Base-by-base conservation (phyloP, 1,139 yeast genomes). In the Torulaspora pretoriensis region DNA sequence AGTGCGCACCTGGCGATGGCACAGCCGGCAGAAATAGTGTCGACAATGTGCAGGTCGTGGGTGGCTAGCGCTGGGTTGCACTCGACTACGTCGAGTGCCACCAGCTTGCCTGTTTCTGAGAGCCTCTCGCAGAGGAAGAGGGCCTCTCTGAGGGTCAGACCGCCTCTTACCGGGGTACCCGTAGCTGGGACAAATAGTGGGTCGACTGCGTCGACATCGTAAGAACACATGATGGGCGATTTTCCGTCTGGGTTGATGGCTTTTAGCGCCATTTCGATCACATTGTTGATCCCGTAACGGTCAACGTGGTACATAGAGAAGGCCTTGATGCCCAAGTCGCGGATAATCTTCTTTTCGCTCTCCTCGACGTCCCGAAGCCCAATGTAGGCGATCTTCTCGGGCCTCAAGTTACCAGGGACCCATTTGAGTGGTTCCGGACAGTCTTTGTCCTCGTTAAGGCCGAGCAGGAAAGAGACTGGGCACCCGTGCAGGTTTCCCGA, bases 111-210 rank as follows among this genome's bases (percentile, higher is more conserved):
- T 31, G 95, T 79, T 60, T 81, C 88, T 8, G 97, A 96, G 35
- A 90, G 72, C 53, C 94, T 94, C 69, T 92, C 98, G 50, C 92
- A 94, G 45, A 92, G 70, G 64, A 84, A 92, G 63, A 94, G 77
- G 38, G 96, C 97, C 69, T 92, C 98, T 70, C 98, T 78, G 68
- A 92, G 76, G 6, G 96, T 83, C 53, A 92, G 74, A 3, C 98
- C 98, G 51, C 97, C 97, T 64, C 96, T 83, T 14, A 92, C 98
- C 46, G 97, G 90, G 1, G 98, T 92, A 46, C 98, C 98, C 1
- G 98, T 92, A 32, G 97, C 96, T 25, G 97, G 97, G 12, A 94
- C 97, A 62, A 74, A 88, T 52, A 81, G 75, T 40, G 98, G 98
- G 68, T 92, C 98, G 52, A 92, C 82, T 36, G 97, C 97, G 67